phyloP scores from a whole-genome alignment of 441 rosid species.

The Kokia cookei region DNA sequence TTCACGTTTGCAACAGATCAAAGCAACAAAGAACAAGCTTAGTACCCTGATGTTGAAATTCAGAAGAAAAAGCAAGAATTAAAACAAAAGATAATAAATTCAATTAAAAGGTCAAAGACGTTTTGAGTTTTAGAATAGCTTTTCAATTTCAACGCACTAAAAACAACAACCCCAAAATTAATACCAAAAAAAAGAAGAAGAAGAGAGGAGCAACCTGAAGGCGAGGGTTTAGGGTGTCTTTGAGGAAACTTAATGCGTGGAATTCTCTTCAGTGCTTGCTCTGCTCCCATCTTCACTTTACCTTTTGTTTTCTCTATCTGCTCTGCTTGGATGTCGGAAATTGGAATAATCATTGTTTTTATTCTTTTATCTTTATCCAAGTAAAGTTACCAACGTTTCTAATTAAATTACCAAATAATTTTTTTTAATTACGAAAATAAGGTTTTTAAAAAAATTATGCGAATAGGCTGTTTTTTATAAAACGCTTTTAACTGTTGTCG shows the following conservation, averaged over 20 bases:
- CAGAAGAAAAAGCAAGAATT: background rate
- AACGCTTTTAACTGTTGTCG: too few relatives aligned
- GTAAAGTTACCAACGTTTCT: background rate
- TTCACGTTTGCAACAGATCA: background rate
- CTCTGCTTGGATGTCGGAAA: background rate
- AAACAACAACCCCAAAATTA: background rate
- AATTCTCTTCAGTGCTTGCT: constrained; percentile 49
- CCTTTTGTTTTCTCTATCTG: background rate
- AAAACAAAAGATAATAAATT: background rate
- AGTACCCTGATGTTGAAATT: background rate
- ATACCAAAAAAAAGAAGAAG: background rate
- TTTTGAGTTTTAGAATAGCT: background rate
- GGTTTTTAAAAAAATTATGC: too few relatives aligned
- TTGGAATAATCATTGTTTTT: background rate
- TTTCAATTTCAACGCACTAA: background rate
- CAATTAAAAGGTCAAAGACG: background rate
- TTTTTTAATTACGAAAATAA: too few relatives aligned
- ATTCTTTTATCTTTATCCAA: background rate
- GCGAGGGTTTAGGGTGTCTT: constrained; percentile 34
- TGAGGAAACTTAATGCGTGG: constrained; percentile 71
- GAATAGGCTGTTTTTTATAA: too few relatives aligned
- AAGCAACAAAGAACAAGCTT: background rate
- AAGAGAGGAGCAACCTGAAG: constrained; percentile 26
- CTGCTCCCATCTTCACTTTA: constrained; percentile 17
- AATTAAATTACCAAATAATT: background rate